Evolutionary conservation across 768 basidiomycete species (phyloP), one percentile per base, ranked within the genome.

Genomic region (Melanogaster broomeanus): DNA sequence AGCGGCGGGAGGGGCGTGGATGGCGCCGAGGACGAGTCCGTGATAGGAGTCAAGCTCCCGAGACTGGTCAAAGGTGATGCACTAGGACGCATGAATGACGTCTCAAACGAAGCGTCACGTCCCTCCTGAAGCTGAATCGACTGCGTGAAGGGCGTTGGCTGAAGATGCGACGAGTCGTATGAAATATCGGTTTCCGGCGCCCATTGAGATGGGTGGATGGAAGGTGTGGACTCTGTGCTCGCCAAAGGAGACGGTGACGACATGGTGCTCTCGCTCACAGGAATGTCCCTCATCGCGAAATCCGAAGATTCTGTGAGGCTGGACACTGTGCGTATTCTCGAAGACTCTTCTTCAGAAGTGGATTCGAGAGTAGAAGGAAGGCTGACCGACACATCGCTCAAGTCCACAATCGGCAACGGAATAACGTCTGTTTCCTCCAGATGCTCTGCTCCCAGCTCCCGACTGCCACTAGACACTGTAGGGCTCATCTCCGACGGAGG

Each of bases 81-180:
- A 53, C 79, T 87, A 0, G 89, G 87, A 25, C 85, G 74, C 61
- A 90, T 71, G 64, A 87, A 76, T 0, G 89, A 90, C 0, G 88
- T 88, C 51, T 91, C 90, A 51, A 83, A 85, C 0, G 88, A 90
- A 0, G 61, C 70, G 56, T 91, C 90, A 9, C 60, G 64, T 4
- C 76, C 79, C 39, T 92, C 88, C 1, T 78, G 81, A 39, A 90
- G 64, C 0, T 72, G 70, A 6, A 70, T 56, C 6, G 76, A 75
- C 41, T 70, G 76, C 4, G 81, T 72, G 19, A 86, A 85, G 16
- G 86, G 87, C 2, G 90, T 90, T 1, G 89, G 84, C 6, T 72
- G 74, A 21, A 93, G 72, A n/a, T 87, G 71, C 1, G 88, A 87
- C 0, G 90, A 90, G 19, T 91, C 89, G 55, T 87, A 92, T 0